Conservation (phyloP, 495 filamentous ascomycete species). For the Mytilinidion resinicola region DNA sequence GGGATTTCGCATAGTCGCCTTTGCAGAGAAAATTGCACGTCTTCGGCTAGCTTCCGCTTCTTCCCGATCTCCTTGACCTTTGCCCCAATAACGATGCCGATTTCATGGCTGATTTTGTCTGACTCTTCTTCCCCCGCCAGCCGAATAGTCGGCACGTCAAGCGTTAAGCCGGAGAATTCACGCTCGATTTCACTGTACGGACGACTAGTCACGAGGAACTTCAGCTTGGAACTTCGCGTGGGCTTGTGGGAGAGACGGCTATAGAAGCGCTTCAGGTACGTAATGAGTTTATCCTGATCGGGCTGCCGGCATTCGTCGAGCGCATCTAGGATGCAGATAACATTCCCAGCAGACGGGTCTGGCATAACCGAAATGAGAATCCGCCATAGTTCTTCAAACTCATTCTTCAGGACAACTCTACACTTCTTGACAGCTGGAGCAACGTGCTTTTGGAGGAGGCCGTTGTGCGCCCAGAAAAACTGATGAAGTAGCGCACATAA, state of each 20-base stretch:
- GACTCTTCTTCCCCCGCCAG: neutral
- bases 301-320: constrained; percentile 38
- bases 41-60: too few species aligned
- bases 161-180: constrained; percentile 15
- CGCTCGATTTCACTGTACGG: constrained; percentile 37
- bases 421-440: neutral
- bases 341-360: constrained; percentile 22
- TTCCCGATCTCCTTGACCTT: neutral
- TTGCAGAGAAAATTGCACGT: too few species aligned
- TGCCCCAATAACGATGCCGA: neutral
- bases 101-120: neutral
- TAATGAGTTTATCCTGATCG: constrained; percentile 13
- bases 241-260: neutral
- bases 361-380: neutral
- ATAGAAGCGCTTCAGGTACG: neutral
- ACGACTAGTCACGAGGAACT: constrained; percentile 43
- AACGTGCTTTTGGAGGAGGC: neutral
- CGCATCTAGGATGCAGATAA: constrained; percentile 40
- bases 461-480: constrained; percentile 26
- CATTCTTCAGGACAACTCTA: constrained; percentile 22
- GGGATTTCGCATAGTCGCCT: too few species aligned
- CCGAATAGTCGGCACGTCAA: neutral
- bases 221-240: constrained; percentile 18
- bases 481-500: constrained; percentile 42
- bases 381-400: neutral